A percentile compares a stretch with the other conserved stretches of the same genome.
Evolutionary conservation across 1,284 basidiomycete genomes (phyloP).

Genomic region (Pseudozyma tsukubaensis): DNA sequence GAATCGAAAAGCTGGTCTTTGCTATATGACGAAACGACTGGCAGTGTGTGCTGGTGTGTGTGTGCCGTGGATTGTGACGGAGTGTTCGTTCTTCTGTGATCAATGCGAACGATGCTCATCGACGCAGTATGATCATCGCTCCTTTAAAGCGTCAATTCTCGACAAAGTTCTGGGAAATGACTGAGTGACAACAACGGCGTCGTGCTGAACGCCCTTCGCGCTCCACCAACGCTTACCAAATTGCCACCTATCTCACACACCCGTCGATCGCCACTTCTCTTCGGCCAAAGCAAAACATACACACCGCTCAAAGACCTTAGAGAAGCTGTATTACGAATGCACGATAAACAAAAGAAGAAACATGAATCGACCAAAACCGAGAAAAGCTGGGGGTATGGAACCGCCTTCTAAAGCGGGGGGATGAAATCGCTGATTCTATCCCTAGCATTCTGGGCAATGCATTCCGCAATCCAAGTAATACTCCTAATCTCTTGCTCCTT

Average conservation of each 20-base stretch:
- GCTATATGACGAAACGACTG: too few species aligned
- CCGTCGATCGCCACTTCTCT: not conserved
- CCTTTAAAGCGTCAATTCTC: too few species aligned
- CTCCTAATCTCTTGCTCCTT: constrained; percentile 99
- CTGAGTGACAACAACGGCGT: too few species aligned
- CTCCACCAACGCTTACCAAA: too few species aligned
- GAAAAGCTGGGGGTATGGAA: not conserved
- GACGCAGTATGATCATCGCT: too few species aligned
- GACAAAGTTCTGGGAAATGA: too few species aligned
- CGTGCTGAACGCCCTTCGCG: too few species aligned
- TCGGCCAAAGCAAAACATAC: not conserved
- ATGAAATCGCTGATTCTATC: constrained; percentile 51
- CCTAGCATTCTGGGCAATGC: constrained; percentile 64
- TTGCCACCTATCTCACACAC: not conserved
- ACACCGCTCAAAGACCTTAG: not conserved
- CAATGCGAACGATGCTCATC: too few species aligned
- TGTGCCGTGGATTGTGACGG: too few species aligned
- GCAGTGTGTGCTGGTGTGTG: too few species aligned
- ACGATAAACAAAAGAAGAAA: not conserved
- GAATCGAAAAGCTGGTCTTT: not conserved
- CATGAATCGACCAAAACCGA: not conserved
- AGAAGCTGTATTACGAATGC: constrained; percentile 1
- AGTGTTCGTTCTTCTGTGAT: too few species aligned
- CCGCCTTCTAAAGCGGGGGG: constrained; percentile 24
- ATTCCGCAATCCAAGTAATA: constrained; percentile 94